Evolutionary conservation across 179 eudicot genomes (phyloP).

Genomic region (Beta lomatogona): DNA sequence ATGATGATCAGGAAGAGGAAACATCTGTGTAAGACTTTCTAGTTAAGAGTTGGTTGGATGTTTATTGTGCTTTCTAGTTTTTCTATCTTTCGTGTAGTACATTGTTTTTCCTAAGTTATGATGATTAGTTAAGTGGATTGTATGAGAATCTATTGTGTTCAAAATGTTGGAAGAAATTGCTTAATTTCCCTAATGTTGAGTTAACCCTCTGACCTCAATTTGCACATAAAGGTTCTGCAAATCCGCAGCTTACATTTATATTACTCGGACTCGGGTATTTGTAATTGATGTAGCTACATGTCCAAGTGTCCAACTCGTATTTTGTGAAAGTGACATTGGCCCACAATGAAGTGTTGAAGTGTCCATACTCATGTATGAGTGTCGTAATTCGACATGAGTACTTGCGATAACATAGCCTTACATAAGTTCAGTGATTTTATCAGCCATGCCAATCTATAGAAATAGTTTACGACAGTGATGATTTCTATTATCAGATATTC

Average conservation of each 20-base stretch:
- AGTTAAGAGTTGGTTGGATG: not conserved
- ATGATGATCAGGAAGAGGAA: constrained; percentile 22
- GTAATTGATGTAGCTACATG: too few relatives aligned
- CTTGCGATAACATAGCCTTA: not conserved
- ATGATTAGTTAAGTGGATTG: not conserved
- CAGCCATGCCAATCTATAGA: not conserved
- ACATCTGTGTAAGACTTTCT: not conserved
- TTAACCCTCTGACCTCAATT: too few relatives aligned
- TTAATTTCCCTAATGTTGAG: not conserved
- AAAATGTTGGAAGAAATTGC: not conserved
- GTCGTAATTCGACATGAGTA: too few relatives aligned
- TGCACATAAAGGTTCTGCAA: too few relatives aligned
- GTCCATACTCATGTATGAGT: too few relatives aligned
- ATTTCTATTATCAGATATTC: not conserved
- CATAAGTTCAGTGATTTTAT: not conserved
- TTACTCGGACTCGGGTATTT: too few relatives aligned
- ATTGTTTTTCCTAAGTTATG: not conserved
- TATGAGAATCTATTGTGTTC: not conserved
- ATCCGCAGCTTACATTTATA: too few relatives aligned
- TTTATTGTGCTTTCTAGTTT: not conserved
- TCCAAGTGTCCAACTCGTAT: too few relatives aligned
- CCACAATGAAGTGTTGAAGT: too few relatives aligned
- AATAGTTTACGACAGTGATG: not conserved
- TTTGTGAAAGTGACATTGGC: too few relatives aligned
- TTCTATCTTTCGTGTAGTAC: not conserved